Percentiles rank a stretch among this genome's conserved stretches.
Conservation (phyloP, 176 grass and related monocot genomes). For the Elaeis guineensis region DNA sequence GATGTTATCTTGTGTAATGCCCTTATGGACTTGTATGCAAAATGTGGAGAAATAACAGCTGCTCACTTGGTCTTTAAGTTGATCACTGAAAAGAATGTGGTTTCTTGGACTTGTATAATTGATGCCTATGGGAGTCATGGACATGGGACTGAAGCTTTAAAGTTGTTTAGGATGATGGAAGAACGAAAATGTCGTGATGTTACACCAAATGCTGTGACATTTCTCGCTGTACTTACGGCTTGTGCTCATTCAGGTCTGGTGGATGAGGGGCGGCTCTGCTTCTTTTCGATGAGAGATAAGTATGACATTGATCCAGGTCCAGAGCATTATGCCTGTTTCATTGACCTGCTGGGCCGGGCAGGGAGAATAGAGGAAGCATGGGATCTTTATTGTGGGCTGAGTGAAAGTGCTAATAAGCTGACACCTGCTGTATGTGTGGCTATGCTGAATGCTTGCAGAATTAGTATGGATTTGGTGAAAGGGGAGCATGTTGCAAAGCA, state of each 20-base stretch:
- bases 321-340: constrained; percentile 48
- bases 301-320: constrained; percentile 37
- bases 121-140: constrained; percentile 35
- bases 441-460: constrained; percentile 42
- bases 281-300: constrained; percentile 42
- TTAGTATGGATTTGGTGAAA: constrained; percentile 41
- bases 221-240: constrained; percentile 48
- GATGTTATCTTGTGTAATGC: constrained; percentile 50
- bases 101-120: constrained; percentile 71
- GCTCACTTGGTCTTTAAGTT: constrained; percentile 27
- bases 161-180: constrained; percentile 46
- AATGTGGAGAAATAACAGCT: constrained; percentile 32
- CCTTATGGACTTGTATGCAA: constrained; percentile 58
- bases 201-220: constrained; percentile 53
- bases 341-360: constrained; percentile 45
- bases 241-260: constrained; percentile 51
- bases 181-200: constrained; percentile 10
- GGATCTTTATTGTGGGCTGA: constrained; percentile 41
- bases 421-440: constrained; percentile 34
- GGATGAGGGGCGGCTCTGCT: constrained; percentile 28
- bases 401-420: constrained; percentile 4
- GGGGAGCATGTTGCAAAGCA: constrained; percentile 35
- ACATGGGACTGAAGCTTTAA: constrained; percentile 24
- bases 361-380: constrained; percentile 49
- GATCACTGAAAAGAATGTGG: constrained; percentile 32